Evolutionary conservation across 257 asterid genomes (phyloP).

Genomic region (Solanum commersonii): DNA sequence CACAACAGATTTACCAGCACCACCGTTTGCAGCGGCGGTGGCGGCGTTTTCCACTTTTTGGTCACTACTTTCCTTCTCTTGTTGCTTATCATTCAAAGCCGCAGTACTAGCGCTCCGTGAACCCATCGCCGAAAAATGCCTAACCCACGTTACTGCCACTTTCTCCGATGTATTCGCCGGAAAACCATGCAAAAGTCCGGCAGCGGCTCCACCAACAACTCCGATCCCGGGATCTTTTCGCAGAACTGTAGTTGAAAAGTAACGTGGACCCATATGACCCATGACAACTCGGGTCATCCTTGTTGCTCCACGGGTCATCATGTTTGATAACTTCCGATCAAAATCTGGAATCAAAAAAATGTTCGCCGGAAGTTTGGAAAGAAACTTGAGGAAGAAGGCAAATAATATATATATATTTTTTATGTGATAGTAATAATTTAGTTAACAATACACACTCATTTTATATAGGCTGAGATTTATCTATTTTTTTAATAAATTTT

Average conservation of each 20-base stretch:
- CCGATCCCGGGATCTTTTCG: constrained; percentile 1
- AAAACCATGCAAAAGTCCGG: neutral
- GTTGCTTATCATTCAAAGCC: constrained; percentile 36
- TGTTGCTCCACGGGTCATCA: constrained; percentile 50
- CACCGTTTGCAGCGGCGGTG: neutral
- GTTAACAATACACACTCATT: neutral
- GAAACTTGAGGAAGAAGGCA: constrained; percentile 1
- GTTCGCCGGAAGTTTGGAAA: constrained; percentile 21
- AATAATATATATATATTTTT: neutral
- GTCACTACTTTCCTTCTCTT: constrained; percentile 8
- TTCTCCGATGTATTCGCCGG: constrained; percentile 10
- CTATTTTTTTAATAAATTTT: neutral
- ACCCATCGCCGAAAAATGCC: constrained; percentile 12
- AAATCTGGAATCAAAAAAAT: neutral
- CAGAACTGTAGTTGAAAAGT: constrained; percentile 24
- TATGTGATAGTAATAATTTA: neutral
- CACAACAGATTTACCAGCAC: constrained; percentile 14
- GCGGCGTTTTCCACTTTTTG: constrained; percentile 13
- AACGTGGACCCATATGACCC: constrained; percentile 27
- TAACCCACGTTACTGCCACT: constrained; percentile 13
- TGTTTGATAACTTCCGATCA: neutral
- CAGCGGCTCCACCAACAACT: neutral
- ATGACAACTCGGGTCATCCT: constrained; percentile 23
- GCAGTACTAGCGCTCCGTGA: constrained; percentile 37
- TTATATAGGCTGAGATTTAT: neutral